phyloP scores from a whole-genome alignment of 2,329 filamentous ascomycete genomes.

The Claviceps lovelessii region DNA sequence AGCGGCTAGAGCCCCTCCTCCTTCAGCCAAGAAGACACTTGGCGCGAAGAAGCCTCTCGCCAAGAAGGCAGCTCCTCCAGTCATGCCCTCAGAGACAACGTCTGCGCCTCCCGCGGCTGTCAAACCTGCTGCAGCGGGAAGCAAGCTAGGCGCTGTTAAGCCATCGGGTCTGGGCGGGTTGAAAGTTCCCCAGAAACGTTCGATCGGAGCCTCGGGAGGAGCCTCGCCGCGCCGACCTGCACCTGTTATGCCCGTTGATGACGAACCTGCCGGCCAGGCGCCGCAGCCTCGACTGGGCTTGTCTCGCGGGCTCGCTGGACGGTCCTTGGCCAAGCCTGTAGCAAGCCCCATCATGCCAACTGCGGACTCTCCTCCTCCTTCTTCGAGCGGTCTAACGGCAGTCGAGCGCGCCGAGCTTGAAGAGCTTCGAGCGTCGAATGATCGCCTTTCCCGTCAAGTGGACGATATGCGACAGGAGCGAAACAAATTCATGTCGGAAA shows the following conservation, averaged over 20 bases:
- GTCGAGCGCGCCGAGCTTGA: conserved; percentile 88
- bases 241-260: conserved; percentile 38
- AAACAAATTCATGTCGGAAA: conserved; percentile 67
- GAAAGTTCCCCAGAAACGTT: conserved; percentile 45
- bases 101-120: conserved; percentile 45
- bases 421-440: conserved; percentile 71
- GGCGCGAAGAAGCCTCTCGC: conserved; percentile 28
- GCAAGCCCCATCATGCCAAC: conserved; percentile 34
- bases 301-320: conserved; percentile 68
- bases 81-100: conserved; percentile 31
- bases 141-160: conserved; percentile 43
- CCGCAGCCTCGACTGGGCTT: conserved; percentile 49
- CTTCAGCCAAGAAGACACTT: conserved; percentile 33
- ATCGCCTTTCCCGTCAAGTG: conserved; percentile 56
- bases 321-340: conserved; percentile 67
- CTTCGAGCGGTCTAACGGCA: conserved; percentile 52
- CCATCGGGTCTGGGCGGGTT: conserved; percentile 38
- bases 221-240: conserved; percentile 41
- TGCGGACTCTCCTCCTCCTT: conserved; percentile 44
- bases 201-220: conserved; percentile 32
- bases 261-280: conserved; percentile 44
- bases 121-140: conserved; percentile 28
- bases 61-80: conserved; percentile 31
- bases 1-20: conserved; percentile 34
- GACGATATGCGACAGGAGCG: conserved; percentile 76